phyloP scores from a whole-genome alignment of 257 asterid species.

The Jacaranda copaia region DNA sequence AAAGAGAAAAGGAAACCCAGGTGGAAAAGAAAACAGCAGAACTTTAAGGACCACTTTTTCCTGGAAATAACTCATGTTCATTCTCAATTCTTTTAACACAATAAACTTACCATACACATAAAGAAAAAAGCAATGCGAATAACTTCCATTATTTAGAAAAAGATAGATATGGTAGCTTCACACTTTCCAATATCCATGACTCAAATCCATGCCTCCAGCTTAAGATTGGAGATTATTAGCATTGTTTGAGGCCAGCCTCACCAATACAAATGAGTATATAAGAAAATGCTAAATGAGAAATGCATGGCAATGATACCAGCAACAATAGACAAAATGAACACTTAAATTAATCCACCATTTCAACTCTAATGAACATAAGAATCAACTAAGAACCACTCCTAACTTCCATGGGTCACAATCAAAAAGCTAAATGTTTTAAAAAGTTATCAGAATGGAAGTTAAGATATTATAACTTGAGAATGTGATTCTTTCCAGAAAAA shows the following conservation, averaged over 20 bases:
- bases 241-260: neutral
- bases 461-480: neutral
- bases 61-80: too few relatives aligned
- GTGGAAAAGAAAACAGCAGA: too few relatives aligned
- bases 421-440: neutral
- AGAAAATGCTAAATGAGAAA: neutral
- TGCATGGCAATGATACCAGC: neutral
- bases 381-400: neutral
- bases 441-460: neutral
- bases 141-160: too few relatives aligned
- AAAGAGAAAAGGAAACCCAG: too few relatives aligned
- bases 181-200: neutral
- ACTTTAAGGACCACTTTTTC: too few relatives aligned
- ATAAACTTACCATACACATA: too few relatives aligned
- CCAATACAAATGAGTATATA: too few relatives aligned
- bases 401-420: neutral
- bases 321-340: neutral
- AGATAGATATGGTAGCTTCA: too few relatives aligned
- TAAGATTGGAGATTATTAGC: neutral
- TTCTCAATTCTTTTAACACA: too few relatives aligned
- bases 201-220: neutral
- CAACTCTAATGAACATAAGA: neutral
- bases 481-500: neutral
- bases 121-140: too few relatives aligned
- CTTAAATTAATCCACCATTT: neutral